These are phyloP conservation scores for Talaromyces verruculosus DNA, from an alignment of 2,329 filamentous ascomycete species.

Conservation along the genomic window DNA sequence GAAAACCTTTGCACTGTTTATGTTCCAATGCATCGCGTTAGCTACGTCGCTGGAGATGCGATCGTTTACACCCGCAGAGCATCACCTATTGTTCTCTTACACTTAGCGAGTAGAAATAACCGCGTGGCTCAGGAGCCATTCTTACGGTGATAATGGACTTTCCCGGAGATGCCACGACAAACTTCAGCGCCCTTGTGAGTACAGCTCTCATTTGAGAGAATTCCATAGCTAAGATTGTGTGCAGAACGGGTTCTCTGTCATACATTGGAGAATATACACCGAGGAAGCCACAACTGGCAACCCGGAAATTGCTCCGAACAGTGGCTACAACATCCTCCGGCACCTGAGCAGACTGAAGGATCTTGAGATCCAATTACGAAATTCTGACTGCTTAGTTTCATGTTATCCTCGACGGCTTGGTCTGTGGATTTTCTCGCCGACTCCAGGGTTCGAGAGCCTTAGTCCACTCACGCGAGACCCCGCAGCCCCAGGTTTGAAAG, in stretches of 20 bases:
- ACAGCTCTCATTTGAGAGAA: neutral
- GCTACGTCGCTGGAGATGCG: slow-evolving; percentile 36
- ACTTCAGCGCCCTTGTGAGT: slow-evolving; percentile 45
- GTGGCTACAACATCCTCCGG: slow-evolving; percentile 39
- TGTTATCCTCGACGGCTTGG: slow-evolving; percentile 40
- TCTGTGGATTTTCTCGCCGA: slow-evolving; percentile 44
- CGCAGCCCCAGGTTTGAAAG: slow-evolving; percentile 22
- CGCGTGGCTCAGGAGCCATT: slow-evolving; percentile 22
- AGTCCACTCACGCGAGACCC: slow-evolving; percentile 30
- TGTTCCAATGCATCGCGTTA: slow-evolving; percentile 17
- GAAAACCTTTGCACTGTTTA: neutral
- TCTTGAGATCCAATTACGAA: slow-evolving; percentile 38
- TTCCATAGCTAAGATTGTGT: slow-evolving; percentile 26
- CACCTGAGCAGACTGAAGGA: slow-evolving; percentile 43
- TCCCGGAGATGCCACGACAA: slow-evolving; percentile 44
- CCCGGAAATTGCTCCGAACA: slow-evolving; percentile 36
- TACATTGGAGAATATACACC: slow-evolving; percentile 46
- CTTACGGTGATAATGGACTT: slow-evolving; percentile 43
- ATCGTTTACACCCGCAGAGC: slow-evolving; percentile 28
- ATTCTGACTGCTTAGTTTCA: slow-evolving; percentile 40
- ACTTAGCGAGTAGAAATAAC: slow-evolving; percentile 29
- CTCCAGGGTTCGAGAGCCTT: slow-evolving; percentile 40
- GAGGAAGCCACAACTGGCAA: slow-evolving; percentile 35
- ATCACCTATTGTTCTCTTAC: slow-evolving; percentile 27
- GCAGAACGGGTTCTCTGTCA: slow-evolving; percentile 45